Percentiles rank a stretch among this genome's conserved stretches.
phyloP scores from a whole-genome alignment of 495 filamentous ascomycete species.

The Chaetomium tenue region DNA sequence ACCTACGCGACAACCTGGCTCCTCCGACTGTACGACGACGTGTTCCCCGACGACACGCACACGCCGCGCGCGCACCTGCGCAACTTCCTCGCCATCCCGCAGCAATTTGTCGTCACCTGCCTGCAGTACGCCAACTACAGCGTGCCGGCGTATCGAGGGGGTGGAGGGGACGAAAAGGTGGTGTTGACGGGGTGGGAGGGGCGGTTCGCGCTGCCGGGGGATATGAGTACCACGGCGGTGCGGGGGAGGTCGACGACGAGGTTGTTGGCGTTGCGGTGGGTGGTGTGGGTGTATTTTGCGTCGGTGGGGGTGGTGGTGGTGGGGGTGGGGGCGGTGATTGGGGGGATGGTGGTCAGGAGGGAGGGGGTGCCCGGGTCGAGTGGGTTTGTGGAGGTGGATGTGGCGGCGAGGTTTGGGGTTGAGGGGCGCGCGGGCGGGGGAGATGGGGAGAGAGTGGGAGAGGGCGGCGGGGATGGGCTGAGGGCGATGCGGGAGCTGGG shows the following conservation, averaged over 20 bases:
- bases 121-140: conserved; percentile 18
- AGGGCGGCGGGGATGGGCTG: not conserved
- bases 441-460: not conserved
- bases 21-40: conserved; percentile 15
- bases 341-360: conserved; percentile 2
- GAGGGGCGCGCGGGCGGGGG: not conserved
- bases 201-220: conserved; percentile 7
- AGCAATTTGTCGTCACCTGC: conserved; percentile 13
- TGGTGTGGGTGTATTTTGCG: conserved; percentile 11
- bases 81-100: conserved; percentile 21
- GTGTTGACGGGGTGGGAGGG: not conserved
- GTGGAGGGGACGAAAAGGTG: too few relatives aligned
- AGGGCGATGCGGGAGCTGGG: not conserved
- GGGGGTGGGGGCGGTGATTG: not conserved
- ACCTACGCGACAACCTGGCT: conserved; percentile 1
- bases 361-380: conserved; percentile 8
- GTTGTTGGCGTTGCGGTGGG: conserved; percentile 1
- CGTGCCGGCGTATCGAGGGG: not conserved
- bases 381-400: conserved; percentile 17
- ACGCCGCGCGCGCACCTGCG: conserved; percentile 12
- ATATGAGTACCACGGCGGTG: conserved; percentile 5
- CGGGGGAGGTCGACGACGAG: conserved; percentile 2
- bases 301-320: not conserved
- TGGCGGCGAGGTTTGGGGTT: conserved; percentile 12
- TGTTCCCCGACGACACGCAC: conserved; percentile 16